Evolutionary conservation across 225 moss, liverwort and hornwort species (phyloP).

Genomic region (Sphagnum tenellum): DNA sequence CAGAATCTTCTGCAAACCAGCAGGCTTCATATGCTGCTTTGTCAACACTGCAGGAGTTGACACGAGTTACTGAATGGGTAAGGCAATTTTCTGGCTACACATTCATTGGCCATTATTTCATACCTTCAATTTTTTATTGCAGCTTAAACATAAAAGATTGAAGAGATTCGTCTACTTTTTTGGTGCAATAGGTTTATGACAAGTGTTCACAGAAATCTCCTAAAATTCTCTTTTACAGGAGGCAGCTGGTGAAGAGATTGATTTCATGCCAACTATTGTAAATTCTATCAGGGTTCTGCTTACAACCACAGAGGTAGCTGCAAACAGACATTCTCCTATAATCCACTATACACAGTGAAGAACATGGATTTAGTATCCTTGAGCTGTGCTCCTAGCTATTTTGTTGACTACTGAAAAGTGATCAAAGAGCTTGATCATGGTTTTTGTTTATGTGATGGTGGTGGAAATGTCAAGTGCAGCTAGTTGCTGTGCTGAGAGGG

Average conservation of each 20-base stretch:
- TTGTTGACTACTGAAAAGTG: too few species aligned
- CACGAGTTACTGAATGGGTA: conserved; percentile 90
- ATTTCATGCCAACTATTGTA: conserved; percentile 52
- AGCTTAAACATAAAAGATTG: too few species aligned
- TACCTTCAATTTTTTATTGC: too few species aligned
- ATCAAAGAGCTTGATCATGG: too few species aligned
- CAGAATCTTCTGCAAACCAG: conserved; percentile 70
- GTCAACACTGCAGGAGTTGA: conserved; percentile 78
- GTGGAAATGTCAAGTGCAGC: conserved; percentile 29
- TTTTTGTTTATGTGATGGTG: too few species aligned
- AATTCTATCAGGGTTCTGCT: conserved; percentile 59
- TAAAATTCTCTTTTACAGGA: conserved; percentile 17
- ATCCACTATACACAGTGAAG: too few species aligned
- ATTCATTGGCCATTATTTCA: too few species aligned
- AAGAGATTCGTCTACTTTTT: too few species aligned
- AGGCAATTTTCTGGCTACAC: not conserved
- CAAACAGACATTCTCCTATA: not conserved
- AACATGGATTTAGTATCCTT: too few species aligned
- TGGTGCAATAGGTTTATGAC: too few species aligned
- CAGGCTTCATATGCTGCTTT: conserved; percentile 94
- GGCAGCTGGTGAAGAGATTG: conserved; percentile 35
- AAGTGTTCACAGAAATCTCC: too few species aligned
- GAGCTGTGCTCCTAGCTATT: too few species aligned
- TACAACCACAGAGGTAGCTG: conserved; percentile 70
- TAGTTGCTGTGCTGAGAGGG: conserved; percentile 77